phyloP scores from a whole-genome alignment of 495 filamentous ascomycete genomes.

The Terfezia boudieri region DNA sequence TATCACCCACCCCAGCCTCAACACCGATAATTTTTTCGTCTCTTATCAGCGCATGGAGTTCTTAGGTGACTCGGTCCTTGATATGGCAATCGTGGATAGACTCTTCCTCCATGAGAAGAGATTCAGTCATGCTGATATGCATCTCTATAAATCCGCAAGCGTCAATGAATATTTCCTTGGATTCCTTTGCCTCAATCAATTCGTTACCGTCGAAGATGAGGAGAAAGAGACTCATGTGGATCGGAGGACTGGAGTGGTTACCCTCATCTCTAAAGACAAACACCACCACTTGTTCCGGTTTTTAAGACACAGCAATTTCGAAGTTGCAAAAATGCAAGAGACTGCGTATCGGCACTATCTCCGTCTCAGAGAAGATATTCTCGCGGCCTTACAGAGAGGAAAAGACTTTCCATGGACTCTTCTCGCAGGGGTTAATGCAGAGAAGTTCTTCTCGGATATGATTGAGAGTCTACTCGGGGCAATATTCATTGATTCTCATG shows the following conservation, averaged over 20 bases:
- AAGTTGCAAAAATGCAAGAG: conserved; percentile 24
- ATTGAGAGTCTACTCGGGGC: conserved; percentile 67
- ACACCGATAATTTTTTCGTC: conserved; percentile 25
- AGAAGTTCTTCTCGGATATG: conserved; percentile 73
- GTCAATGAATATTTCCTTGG: conserved; percentile 72
- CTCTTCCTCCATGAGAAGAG: conserved; percentile 26
- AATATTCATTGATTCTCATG: conserved; percentile 57
- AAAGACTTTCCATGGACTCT: conserved; percentile 49
- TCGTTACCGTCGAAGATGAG: conserved; percentile 3
- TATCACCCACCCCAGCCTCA: conserved; percentile 60
- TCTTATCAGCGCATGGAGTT: conserved; percentile 82
- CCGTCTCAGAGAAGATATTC: conserved; percentile 28
- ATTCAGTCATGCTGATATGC: conserved; percentile 45
- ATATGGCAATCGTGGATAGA: conserved; percentile 43
- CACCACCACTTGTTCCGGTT: conserved; percentile 38
- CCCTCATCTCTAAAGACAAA: not conserved
- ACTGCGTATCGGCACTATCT: conserved; percentile 28
- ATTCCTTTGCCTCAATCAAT: conserved; percentile 42
- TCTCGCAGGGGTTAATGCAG: conserved; percentile 39
- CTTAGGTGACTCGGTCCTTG: conserved; percentile 70
- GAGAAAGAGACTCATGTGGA: conserved; percentile 6
- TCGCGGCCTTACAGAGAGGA: conserved; percentile 25
- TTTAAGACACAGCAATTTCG: conserved; percentile 34
- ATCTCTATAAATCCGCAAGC: conserved; percentile 46
- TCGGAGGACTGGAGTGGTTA: conserved; percentile 11